Percentiles rank a stretch among this genome's conserved stretches.
phyloP scores from a whole-genome alignment of 306 rosid species.

The Calophaca sinica region DNA sequence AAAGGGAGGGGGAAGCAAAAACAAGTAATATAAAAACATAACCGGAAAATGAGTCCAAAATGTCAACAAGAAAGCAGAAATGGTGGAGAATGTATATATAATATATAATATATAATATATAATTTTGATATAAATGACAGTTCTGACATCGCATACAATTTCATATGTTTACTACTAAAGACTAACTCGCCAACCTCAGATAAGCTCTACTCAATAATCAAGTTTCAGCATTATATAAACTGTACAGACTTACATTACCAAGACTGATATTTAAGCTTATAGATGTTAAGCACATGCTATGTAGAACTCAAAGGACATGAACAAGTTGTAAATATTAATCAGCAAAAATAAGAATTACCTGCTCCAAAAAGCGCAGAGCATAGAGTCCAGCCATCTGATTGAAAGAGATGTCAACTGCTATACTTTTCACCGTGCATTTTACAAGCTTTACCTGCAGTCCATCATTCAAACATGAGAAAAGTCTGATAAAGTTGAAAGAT shows the following conservation, averaged over 20 bases:
- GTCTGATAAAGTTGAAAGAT: conserved; percentile 21
- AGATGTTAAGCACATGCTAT: conserved; percentile 15
- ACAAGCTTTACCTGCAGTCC: conserved; percentile 69
- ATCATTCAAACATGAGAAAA: conserved; percentile 42
- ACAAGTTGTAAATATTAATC: conserved; percentile 11
- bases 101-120: not conserved
- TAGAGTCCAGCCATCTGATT: conserved; percentile 73
- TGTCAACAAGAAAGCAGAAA: conserved; percentile 26
- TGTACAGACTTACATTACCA: conserved; percentile 10
- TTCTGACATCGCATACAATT: conserved; percentile 30
- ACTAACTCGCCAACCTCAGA: conserved; percentile 23
- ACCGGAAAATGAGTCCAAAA: conserved; percentile 37
- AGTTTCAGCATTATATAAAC: conserved; percentile 28
- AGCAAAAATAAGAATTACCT: conserved; percentile 54
- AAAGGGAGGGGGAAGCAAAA: conserved; percentile 3
- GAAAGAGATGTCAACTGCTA: conserved; percentile 73
- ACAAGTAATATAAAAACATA: conserved; percentile 19
- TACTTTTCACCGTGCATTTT: conserved; percentile 63
- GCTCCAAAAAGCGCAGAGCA: conserved; percentile 69
- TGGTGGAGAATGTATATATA: not conserved
- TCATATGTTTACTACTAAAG: conserved; percentile 18
- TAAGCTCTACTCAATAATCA: conserved; percentile 17
- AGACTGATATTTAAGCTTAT: conserved; percentile 22
- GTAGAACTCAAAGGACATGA: conserved; percentile 33
- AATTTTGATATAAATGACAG: conserved; percentile 20